phyloP scores from a whole-genome alignment of 176 grass and related monocot species.

The Oryza punctata region DNA sequence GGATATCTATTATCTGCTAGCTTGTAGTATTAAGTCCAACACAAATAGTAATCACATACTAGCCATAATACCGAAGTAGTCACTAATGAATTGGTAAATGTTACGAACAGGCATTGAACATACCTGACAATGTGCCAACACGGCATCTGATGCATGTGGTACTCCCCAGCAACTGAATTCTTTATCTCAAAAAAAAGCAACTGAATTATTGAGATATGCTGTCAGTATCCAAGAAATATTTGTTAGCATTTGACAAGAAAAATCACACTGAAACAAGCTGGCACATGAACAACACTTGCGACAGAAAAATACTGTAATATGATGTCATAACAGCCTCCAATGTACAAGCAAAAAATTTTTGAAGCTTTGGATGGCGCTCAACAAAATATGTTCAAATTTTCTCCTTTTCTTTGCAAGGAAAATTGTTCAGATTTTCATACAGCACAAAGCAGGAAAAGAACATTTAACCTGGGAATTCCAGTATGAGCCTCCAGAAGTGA shows the following conservation, averaged over 20 bases:
- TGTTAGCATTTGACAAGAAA: neutral
- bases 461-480: neutral
- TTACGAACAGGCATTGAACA: neutral
- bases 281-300: neutral
- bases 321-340: neutral
- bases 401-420: too few relatives aligned
- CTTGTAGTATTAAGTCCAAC: slow-evolving; percentile 1
- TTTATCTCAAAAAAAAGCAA: too few relatives aligned
- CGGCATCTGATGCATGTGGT: neutral
- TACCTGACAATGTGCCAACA: neutral
- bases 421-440: neutral
- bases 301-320: neutral
- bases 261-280: neutral
- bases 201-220: neutral
- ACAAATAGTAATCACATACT: neutral
- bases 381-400: neutral
- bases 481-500: neutral
- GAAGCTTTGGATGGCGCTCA: neutral
- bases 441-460: neutral
- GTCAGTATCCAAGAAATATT: neutral
- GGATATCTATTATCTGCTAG: neutral
- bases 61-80: neutral
- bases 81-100: neutral
- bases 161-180: neutral
- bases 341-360: neutral